Percentiles rank a stretch among this genome's conserved stretches.
Evolutionary conservation across 257 asterid species (phyloP).

Genomic region (Solanum medicagineum): DNA sequence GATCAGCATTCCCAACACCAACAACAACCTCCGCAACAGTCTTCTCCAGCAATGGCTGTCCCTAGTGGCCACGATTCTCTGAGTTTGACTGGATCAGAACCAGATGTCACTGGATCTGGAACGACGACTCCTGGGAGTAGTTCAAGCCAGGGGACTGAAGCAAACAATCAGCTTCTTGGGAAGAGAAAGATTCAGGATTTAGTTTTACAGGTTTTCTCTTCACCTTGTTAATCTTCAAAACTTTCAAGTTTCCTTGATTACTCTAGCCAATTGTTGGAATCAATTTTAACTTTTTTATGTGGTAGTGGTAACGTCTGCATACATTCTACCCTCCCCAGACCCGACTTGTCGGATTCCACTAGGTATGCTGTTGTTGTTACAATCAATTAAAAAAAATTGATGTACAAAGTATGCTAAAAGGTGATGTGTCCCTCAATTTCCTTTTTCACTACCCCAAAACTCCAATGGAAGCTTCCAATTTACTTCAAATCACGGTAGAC

Average conservation of each 20-base stretch:
- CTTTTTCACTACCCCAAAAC: not conserved
- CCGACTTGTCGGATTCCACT: no score
- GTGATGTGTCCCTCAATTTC: not conserved
- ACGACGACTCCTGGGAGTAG: constrained; percentile 80
- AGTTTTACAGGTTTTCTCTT: constrained; percentile 55
- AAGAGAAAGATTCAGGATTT: constrained; percentile 86
- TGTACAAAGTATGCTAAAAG: not conserved
- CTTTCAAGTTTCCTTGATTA: not conserved
- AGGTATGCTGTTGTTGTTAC: not conserved
- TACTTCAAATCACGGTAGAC: not conserved
- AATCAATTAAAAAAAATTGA: not conserved
- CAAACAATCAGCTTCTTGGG: constrained; percentile 77
- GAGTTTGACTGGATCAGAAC: constrained; percentile 89
- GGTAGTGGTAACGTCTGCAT: no score
- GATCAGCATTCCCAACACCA: constrained; percentile 33
- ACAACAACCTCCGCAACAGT: constrained; percentile 32
- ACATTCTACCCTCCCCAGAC: no score
- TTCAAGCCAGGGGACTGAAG: constrained; percentile 87
- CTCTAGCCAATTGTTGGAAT: not conserved
- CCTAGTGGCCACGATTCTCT: constrained; percentile 57
- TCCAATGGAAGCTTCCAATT: not conserved
- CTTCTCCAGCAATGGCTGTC: constrained; percentile 49
- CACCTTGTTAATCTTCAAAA: not conserved
- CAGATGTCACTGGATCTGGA: constrained; percentile 79
- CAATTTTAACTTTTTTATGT: not conserved